Percentiles rank a stretch among this genome's conserved stretches.
phyloP scores from a whole-genome alignment of 164 flowering plant species.

The Buxus sempervirens region DNA sequence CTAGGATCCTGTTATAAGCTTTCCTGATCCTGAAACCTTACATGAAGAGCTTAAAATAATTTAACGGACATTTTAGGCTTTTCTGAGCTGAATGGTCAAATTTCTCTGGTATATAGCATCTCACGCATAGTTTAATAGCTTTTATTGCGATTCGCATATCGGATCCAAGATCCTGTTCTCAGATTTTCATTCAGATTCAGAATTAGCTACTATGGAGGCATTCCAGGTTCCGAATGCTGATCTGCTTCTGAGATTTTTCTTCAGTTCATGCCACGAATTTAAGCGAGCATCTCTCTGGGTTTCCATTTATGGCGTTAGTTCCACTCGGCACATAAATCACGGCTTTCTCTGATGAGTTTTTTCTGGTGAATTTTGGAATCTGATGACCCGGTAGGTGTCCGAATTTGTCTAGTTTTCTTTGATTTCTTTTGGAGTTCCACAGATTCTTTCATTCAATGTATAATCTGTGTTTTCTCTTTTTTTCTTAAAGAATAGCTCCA shows the following conservation, averaged over 20 bases:
- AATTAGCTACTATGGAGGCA: slow-evolving; percentile 29
- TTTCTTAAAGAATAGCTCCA: slow-evolving; percentile 24
- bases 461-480: not conserved
- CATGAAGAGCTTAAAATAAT: no score
- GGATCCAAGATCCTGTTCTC: no score
- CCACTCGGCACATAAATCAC: slow-evolving; percentile 19
- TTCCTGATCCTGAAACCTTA: no score
- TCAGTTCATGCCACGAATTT: slow-evolving; percentile 25
- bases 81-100: no score
- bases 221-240: slow-evolving; percentile 29
- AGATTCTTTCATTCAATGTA: slow-evolving; percentile 17
- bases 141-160: no score
- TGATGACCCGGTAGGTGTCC: slow-evolving; percentile 44
- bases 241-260: slow-evolving; percentile 22
- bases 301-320: slow-evolving; percentile 16
- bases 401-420: slow-evolving; percentile 36
- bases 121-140: no score
- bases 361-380: slow-evolving; percentile 45
- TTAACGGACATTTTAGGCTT: no score
- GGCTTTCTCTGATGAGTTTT: slow-evolving; percentile 36
- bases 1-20: no score
- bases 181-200: slow-evolving; percentile 22
- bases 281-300: slow-evolving; percentile 22
- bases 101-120: no score
- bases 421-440: slow-evolving; percentile 39